Base-by-base conservation (phyloP, 768 basidiomycete genomes). In the Rhizopogon vulgaris region DNA sequence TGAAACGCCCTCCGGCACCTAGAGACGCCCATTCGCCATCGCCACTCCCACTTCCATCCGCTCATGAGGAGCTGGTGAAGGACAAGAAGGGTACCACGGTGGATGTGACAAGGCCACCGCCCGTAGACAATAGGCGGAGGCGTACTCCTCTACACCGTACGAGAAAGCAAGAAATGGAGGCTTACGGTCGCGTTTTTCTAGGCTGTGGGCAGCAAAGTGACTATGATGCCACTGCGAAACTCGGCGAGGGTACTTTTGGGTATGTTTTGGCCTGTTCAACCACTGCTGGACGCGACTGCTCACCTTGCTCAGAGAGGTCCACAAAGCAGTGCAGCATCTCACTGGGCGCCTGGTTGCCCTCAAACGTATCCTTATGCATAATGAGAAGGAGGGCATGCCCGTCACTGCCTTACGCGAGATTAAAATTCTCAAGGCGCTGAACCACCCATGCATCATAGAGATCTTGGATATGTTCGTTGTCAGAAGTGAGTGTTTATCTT, bases 191-290 rank as follows among this genome's bases (percentile, higher is more conserved):
- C 51, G 67, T 66, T 14, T 89, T 93, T 60, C 69, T 72, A 36
- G 85, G 91, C 5, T 85, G 85, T 67, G 87, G 88, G 8, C 63
- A 73, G 51, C 79, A 94, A 56, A 70, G 70, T 14, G 89, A 90
- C 57, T 97, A 96, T 65, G 81, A 85, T 51, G 75, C 84, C 12
- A 85, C 86, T 38, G 86, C 84, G 3, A 96, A 97, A 69, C 72
- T 98, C 14, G 95, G 95, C 36, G 95, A 97, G 67, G 95, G 95
- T 4, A 98, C 95, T 25, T 98, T 98, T 68, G 95, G 94, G 87
- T 91, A 66, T 41, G 86, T 81, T 17, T 10, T 14, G 48, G 47
- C 55, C 34, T 51, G 24, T 17, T 52, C 24, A 38, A 18, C 46
- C 48, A 8, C 24, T 52, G 22, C 6, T 24, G 14, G 17, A 52